Evolutionary conservation across 345 rosid genomes (phyloP), one percentile per base, ranked within the genome.

Genomic region (Eucalyptus fibrosa): DNA sequence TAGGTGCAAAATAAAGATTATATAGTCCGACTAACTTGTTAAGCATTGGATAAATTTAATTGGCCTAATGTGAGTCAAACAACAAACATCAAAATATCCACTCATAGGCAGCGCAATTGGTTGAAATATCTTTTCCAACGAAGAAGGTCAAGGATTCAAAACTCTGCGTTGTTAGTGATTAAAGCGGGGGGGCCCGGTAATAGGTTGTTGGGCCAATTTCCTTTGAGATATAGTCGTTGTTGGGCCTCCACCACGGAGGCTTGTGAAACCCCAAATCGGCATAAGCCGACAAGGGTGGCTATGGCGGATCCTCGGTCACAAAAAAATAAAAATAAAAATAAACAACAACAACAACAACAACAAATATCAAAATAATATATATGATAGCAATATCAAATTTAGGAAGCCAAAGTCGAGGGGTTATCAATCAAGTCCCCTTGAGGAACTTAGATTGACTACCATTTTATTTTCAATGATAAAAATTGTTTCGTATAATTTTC

Each of bases 161-260:
- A 50, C 53, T 15, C 0, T 50, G 18, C 18, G 7, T 50, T 50
- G 18, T 50, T 50, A 50, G 18, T 15, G 18, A 50, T 50, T 5
- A 15, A 50, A 50, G 1, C 1, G 13, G 3, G 18, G 51, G 3
- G 51, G 6, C 1, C 0, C 0, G 53, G 3, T 5, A 15, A 15
- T 50, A 15, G 1, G 18, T 50, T 50, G 53, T 15, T 50, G 53
- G 53, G 53, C 18, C 3, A 50, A 0, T 50, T 50, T 15, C 51
- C 0, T 15, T 0, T 3, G 7, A 50, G 53, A 1, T 15, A 50
- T 50, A 50, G 7, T 50, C 0, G 3, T 0, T 50, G 1, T 15
- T 50, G 7, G 18, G 18, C 53, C 18, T 50, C 18, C 3, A 50
- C 18, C 7, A 3, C 0, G 18, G 18, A 50, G 53, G 7, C 18